Evolutionary conservation across 371 early-diverging fungal species (phyloP).

Genomic region (Lichtheimia ramosa): DNA sequence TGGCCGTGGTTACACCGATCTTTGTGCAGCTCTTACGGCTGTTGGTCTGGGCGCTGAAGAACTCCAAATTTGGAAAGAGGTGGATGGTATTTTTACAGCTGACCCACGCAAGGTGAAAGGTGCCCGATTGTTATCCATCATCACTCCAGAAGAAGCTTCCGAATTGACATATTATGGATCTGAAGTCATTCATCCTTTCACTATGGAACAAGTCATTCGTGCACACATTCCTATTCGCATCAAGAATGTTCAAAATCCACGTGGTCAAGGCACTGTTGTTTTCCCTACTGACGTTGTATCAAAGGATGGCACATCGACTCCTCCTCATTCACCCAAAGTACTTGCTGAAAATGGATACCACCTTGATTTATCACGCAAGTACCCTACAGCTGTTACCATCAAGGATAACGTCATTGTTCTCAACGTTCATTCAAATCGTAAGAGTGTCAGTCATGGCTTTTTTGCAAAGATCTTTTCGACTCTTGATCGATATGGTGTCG

Average conservation of each 20-base stretch:
- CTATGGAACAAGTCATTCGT: conserved; percentile 98
- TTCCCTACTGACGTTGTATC: conserved; percentile 64
- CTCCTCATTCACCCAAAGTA: conserved; percentile 67
- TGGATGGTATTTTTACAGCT: conserved; percentile 98
- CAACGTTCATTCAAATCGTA: conserved; percentile 94
- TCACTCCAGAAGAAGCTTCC: conserved; percentile 98
- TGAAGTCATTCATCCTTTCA: conserved; percentile 98
- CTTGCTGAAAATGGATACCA: conserved; percentile 75
- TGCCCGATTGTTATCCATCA: conserved; percentile 87
- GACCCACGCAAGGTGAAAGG: conserved; percentile 96
- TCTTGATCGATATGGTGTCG: conserved; percentile 85
- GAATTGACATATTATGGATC: conserved; percentile 98
- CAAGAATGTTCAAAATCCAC: conserved; percentile 94
- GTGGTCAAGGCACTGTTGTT: conserved; percentile 90
- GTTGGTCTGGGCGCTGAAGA: conserved; percentile 88
- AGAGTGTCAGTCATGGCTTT: conserved; percentile 93
- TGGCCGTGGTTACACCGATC: conserved; percentile 98
- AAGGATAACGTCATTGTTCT: conserved; percentile 92
- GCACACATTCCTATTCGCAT: conserved; percentile 96
- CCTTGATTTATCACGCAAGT: conserved; percentile 69
- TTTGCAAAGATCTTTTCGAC: conserved; percentile 92
- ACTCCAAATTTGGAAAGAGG: conserved; percentile 98
- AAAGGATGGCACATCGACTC: conserved; percentile 50
- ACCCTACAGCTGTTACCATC: conserved; percentile 96
- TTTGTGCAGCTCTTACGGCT: conserved; percentile 93